phyloP scores from a whole-genome alignment of 2,329 filamentous ascomycete genomes.

The Botrytis fabae region DNA sequence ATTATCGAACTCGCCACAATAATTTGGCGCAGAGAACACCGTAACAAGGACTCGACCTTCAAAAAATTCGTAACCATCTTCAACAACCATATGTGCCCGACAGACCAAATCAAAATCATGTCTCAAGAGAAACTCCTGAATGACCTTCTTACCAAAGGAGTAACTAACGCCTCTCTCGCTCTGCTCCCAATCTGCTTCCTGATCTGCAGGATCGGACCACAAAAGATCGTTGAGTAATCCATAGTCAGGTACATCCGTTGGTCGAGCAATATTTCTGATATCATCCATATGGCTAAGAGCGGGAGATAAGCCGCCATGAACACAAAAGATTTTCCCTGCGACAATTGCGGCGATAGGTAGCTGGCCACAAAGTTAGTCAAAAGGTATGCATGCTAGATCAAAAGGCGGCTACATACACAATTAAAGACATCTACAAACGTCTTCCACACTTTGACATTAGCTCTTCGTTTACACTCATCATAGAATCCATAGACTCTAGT shows the following conservation, averaged over 20 bases:
- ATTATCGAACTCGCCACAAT: constrained; percentile 98
- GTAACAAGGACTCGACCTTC: constrained; percentile 93
- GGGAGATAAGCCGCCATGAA: constrained; percentile 91
- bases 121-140: constrained; percentile 88
- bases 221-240: constrained; percentile 91
- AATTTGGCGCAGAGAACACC: constrained; percentile 98
- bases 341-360: constrained; percentile 96
- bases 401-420: constrained; percentile 47
- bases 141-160: constrained; percentile 97
- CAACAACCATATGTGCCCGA: constrained; percentile 97
- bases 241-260: constrained; percentile 96
- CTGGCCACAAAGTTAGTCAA: constrained; percentile 32
- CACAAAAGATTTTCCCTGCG: constrained; percentile 95
- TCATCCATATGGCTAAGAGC: constrained; percentile 97
- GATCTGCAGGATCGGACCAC: constrained; percentile 97
- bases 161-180: constrained; percentile 97
- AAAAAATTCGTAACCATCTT: constrained; percentile 99
- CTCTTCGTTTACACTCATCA: constrained; percentile 94
- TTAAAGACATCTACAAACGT: constrained; percentile 98
- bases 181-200: constrained; percentile 97
- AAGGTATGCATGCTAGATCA: neutral
- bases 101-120: constrained; percentile 98
- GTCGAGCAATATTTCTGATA: constrained; percentile 91
- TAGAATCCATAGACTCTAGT: constrained; percentile 97
- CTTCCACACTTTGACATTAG: constrained; percentile 98